Base-by-base conservation (phyloP, 805 yeast species). In the Ogataea wickerhamii region DNA sequence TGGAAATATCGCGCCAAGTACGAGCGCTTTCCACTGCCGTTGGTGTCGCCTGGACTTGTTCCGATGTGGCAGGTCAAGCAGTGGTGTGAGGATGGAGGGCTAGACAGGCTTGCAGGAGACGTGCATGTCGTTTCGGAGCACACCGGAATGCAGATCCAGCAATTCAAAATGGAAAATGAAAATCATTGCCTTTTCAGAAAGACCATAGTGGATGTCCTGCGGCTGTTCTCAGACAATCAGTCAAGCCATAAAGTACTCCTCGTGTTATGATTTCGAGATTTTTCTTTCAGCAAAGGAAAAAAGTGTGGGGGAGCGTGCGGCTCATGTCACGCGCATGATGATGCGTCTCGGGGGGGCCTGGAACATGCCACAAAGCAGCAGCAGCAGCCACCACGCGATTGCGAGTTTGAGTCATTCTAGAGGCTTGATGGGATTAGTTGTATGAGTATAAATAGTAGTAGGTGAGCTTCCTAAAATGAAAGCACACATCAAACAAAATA, bases 31-130 rank as follows among this genome's bases (percentile, higher is more conserved):
- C 19, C 28, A 1, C 11, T 45, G 18, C 56, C 82, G 1, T 47
- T 51, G 8, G 73, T 76, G 3, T 50, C 69, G 2, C 80, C 82
- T 0, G 82, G 83, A 0, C 43, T 73, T 3, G 47, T 72, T 8
- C 78, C 82, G 1, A 34, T 75, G 21, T 51, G 60, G 59, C 79
- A 75, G 46, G 43, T 76, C 12, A 36, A 55, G n/a, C 60, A 61
- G 13, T 48, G 66, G 56, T 44, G 70, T 23, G 56, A 59, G 28
- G 41, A 48, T 10, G 65, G 63, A 3, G 47, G 49, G 13, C 43
- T 52, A 19, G 29, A n/a, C 4, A 16, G 19, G n/a, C 14, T 43
- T 13, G 39, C 45, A 25, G 20, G 34, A 18, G 33, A 37, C 28
- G 10, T 37, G 19, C 28, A 36, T 28, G 25, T 43, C 5, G 18